Conservation (phyloP, 1,284 basidiomycete species). For the Ceratobasidium theobromae region DNA sequence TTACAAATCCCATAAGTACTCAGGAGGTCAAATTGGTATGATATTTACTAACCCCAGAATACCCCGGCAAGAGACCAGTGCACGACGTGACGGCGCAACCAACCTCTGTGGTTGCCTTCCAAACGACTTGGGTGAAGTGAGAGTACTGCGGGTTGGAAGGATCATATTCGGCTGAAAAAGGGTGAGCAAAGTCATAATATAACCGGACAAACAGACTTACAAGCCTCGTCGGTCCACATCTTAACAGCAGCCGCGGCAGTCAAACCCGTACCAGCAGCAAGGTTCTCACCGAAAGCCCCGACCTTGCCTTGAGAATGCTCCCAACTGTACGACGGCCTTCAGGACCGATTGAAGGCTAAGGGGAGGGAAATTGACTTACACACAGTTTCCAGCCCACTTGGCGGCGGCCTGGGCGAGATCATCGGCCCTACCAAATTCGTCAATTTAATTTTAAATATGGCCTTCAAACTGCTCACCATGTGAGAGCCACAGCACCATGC, state of each 20-base stretch:
- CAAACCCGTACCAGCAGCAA: conserved; percentile 58
- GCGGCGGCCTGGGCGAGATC: conserved; percentile 50
- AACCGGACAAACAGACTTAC: conserved; percentile 43
- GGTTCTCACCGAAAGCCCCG: conserved; percentile 56
- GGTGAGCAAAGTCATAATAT: neutral
- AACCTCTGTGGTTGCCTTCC: conserved; percentile 55
- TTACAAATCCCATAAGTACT: neutral
- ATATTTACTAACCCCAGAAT: neutral
- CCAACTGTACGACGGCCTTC: conserved; percentile 39
- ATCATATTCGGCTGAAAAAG: conserved; percentile 41
- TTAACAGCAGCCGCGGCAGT: conserved; percentile 49
- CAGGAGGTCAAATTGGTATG: neutral
- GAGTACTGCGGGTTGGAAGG: conserved; percentile 40
- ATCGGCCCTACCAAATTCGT: conserved; percentile 37
- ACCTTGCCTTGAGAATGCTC: conserved; percentile 45
- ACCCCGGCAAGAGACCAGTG: conserved; percentile 24
- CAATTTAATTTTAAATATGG: neutral
- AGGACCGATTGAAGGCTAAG: neutral
- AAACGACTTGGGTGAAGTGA: conserved; percentile 59
- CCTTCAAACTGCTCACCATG: conserved; percentile 47
- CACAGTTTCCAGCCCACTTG: conserved; percentile 53
- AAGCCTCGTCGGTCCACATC: conserved; percentile 52
- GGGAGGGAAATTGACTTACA: conserved; percentile 29
- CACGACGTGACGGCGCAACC: conserved; percentile 56
- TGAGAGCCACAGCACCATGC: conserved; percentile 49